These are phyloP conservation scores for Botrytis aclada DNA, from an alignment of 2,329 filamentous ascomycete species.

Conservation along the genomic window DNA sequence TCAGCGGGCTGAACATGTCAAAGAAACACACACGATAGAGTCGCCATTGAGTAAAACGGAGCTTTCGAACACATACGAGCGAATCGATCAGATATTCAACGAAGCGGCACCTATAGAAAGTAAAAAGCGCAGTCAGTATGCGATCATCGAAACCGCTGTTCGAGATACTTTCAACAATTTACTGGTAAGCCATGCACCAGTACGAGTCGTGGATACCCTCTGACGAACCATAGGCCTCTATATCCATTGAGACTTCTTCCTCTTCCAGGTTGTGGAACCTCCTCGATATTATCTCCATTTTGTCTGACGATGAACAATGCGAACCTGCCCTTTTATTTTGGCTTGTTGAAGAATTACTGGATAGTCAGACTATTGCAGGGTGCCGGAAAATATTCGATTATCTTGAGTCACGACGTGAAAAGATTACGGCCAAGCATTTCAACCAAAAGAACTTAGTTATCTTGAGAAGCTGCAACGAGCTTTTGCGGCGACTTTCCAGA, in stretches of 20 bases:
- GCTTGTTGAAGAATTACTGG: slow-evolving; percentile 90
- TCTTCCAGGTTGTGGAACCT: slow-evolving; percentile 92
- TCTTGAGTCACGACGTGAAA: slow-evolving; percentile 86
- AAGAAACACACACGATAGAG: slow-evolving; percentile 62
- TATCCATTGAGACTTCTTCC: slow-evolving; percentile 69
- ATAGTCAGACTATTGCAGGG: slow-evolving; percentile 90
- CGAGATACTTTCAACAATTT: slow-evolving; percentile 76
- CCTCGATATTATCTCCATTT: slow-evolving; percentile 83
- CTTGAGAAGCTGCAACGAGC: slow-evolving; percentile 90
- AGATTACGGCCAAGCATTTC: slow-evolving; percentile 77
- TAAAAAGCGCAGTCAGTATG: slow-evolving; percentile 50
- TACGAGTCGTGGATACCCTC: slow-evolving; percentile 33
- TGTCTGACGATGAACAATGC: slow-evolving; percentile 75
- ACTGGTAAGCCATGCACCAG: slow-evolving; percentile 56
- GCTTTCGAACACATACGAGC: slow-evolving; percentile 49
- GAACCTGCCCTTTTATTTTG: slow-evolving; percentile 83
- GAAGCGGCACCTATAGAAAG: slow-evolving; percentile 31
- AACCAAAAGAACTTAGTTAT: slow-evolving; percentile 84
- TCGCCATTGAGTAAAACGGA: slow-evolving; percentile 71
- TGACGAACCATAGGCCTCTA: slow-evolving; percentile 59
- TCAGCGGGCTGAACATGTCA: slow-evolving; percentile 55
- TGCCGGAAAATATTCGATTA: slow-evolving; percentile 93
- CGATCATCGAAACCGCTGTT: slow-evolving; percentile 78
- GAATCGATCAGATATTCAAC: slow-evolving; percentile 45
- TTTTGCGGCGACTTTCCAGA: slow-evolving; percentile 87